phyloP scores from a whole-genome alignment of 768 basidiomycete species.

The Mycena epipterygia region DNA sequence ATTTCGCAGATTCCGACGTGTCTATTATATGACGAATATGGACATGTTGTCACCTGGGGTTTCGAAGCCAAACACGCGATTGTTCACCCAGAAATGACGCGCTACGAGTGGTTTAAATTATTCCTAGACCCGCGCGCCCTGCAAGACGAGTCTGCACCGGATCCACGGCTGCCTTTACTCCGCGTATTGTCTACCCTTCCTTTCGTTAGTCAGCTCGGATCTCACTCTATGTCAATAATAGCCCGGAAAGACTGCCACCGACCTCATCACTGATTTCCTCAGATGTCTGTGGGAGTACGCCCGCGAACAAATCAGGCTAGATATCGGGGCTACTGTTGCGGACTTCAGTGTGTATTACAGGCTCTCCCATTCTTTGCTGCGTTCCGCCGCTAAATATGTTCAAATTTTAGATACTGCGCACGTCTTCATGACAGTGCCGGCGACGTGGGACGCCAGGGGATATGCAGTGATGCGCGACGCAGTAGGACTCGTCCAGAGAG shows the following conservation, averaged over 20 bases:
- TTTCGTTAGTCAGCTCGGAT: neutral
- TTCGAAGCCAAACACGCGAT: constrained; percentile 25
- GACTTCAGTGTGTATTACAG: constrained; percentile 86
- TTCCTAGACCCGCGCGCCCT: constrained; percentile 87
- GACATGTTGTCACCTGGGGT: constrained; percentile 50
- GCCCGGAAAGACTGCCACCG: constrained; percentile 81
- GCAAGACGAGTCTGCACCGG: constrained; percentile 77
- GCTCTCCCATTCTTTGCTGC: neutral
- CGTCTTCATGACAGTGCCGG: constrained; percentile 27
- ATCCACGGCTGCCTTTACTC: constrained; percentile 83
- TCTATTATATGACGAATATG: constrained; percentile 82
- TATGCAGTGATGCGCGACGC: constrained; percentile 24
- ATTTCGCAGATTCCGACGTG: constrained; percentile 86
- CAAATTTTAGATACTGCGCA: constrained; percentile 31
- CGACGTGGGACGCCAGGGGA: constrained; percentile 26
- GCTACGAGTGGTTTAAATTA: constrained; percentile 76
- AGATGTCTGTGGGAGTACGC: constrained; percentile 90
- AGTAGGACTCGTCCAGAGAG: constrained; percentile 22
- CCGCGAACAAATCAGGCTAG: constrained; percentile 87
- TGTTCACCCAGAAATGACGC: constrained; percentile 44
- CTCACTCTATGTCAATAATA: constrained; percentile 46
- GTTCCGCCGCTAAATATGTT: neutral
- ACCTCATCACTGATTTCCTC: constrained; percentile 88
- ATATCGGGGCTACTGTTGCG: constrained; percentile 88
- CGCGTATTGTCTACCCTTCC: constrained; percentile 71